Conservation (phyloP, 1,284 basidiomycete species). For the Exobasidium rhododendri region DNA sequence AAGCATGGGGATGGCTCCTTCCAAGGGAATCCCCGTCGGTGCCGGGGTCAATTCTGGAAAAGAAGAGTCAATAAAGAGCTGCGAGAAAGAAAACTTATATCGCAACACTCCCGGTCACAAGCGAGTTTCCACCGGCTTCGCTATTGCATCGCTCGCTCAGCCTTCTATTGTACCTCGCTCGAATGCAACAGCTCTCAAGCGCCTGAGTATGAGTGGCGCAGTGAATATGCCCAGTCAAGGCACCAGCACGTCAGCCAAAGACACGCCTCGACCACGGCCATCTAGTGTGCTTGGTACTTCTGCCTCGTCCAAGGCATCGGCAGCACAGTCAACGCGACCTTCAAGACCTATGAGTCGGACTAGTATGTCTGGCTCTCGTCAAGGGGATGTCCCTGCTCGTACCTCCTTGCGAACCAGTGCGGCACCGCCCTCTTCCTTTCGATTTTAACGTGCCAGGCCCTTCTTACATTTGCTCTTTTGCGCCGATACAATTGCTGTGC, state of each 20-base stretch:
- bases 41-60: neutral
- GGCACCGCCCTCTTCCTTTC: constrained; percentile 2
- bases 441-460: neutral
- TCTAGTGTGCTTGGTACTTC: neutral
- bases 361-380: neutral
- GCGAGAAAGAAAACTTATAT: neutral
- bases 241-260: neutral
- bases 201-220: constrained; percentile 14
- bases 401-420: neutral
- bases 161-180: constrained; percentile 25
- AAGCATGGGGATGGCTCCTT: neutral
- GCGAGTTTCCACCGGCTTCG: constrained; percentile 17
- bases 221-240: neutral
- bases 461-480: neutral
- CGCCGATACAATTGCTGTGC: neutral
- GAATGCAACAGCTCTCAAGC: constrained; percentile 17
- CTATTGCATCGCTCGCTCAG: constrained; percentile 25
- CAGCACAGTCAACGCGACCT: neutral
- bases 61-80: neutral
- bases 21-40: too few relatives aligned
- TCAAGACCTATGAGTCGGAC: neutral
- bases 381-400: neutral
- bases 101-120: constrained; percentile 35
- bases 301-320: neutral
- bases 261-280: neutral